These are phyloP conservation scores for Salix caprea DNA, from an alignment of 345 rosid species.

Conservation along the genomic window DNA sequence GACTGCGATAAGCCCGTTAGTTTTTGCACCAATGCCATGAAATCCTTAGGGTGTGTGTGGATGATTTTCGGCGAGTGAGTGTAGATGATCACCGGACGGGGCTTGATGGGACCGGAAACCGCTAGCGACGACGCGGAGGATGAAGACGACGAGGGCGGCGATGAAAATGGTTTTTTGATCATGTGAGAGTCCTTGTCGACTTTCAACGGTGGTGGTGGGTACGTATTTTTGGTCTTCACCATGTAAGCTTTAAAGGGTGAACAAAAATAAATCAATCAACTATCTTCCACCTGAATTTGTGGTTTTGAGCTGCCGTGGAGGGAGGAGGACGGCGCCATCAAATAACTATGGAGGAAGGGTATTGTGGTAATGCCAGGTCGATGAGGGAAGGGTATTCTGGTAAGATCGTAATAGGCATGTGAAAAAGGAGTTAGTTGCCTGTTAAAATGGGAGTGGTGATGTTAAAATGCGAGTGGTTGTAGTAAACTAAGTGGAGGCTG, in stretches of 20 bases:
- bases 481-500: too few species aligned
- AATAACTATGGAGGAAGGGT: background rate
- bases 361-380: background rate
- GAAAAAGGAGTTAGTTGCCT: background rate
- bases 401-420: background rate
- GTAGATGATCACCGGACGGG: constrained; percentile 88
- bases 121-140: constrained; percentile 19
- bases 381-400: background rate
- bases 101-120: constrained; percentile 17
- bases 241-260: background rate
- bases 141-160: constrained; percentile 10
- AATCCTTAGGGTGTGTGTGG: constrained; percentile 79
- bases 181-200: constrained; percentile 7
- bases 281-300: background rate
- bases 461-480: too few species aligned
- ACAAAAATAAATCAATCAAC: background rate
- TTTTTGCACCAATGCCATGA: constrained; percentile 88
- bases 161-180: constrained; percentile 13
- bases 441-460: background rate
- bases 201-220: constrained; percentile 9
- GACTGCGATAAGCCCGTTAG: constrained; percentile 73
- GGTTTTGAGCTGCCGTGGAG: background rate
- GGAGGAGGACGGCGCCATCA: too few species aligned
- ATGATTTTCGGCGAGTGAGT: constrained; percentile 88
- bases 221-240: background rate